Percentiles rank a stretch among this genome's conserved stretches.
These are phyloP conservation scores for thale cress (Arabidopsis thaliana) DNA, from an alignment of 345 rosid genomes.

Conservation along the genomic window TAIR10.1 NC_003071.7:8756001-8756500, in stretches of 20 bases:
- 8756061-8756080: not conserved
- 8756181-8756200: slow-evolving; percentile 5
- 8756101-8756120: not conserved
- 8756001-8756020: no score
- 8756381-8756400: slow-evolving; percentile 4
- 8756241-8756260: slow-evolving; percentile 37
- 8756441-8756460: slow-evolving; percentile 38
- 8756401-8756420: slow-evolving; percentile 33
- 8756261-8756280: slow-evolving; percentile 36
- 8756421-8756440: slow-evolving; percentile 40
- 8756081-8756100: not conserved
- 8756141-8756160: slow-evolving; percentile 10
- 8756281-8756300: slow-evolving; percentile 42
- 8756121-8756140: not conserved
- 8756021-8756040: not conserved
- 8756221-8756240: slow-evolving; percentile 20
- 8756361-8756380: slow-evolving; percentile 25
- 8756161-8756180: slow-evolving; percentile 12
- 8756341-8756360: slow-evolving; percentile 24
- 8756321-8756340: not conserved
- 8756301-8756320: slow-evolving; percentile 41
- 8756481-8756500: slow-evolving; percentile 45
- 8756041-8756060: not conserved
- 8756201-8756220: not conserved
- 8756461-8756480: slow-evolving; percentile 37